Conservation (phyloP, 768 basidiomycete genomes). For the Mycena kentingensis region DNA sequence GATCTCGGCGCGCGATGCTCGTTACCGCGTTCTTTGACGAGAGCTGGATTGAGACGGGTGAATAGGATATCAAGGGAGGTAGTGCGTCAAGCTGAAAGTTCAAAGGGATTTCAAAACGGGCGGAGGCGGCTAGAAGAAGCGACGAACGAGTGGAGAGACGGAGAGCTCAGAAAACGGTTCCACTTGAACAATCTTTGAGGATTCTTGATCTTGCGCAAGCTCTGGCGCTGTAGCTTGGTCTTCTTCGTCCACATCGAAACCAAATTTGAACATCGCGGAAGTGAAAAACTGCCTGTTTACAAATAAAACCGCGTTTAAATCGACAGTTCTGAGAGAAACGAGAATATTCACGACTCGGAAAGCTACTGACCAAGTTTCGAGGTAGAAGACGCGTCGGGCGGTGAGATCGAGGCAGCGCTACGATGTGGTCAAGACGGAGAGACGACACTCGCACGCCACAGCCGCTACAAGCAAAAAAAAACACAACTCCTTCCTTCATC, state of each 20-base stretch:
- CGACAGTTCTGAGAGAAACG: too few species aligned
- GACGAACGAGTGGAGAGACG: conserved; percentile 35
- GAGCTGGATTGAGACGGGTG: conserved; percentile 61
- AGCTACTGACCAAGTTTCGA: too few species aligned
- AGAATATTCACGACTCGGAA: too few species aligned
- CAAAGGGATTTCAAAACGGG: conserved; percentile 13
- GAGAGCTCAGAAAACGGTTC: conserved; percentile 16
- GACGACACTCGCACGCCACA: too few species aligned
- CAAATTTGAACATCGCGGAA: conserved; percentile 23
- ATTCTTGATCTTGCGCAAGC: not conserved
- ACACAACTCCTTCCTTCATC: too few species aligned
- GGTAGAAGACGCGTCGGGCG: too few species aligned
- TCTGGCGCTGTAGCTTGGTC: not conserved
- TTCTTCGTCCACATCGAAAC: conserved; percentile 16
- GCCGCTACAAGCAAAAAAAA: too few species aligned
- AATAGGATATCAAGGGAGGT: conserved; percentile 78
- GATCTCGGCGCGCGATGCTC: conserved; percentile 73
- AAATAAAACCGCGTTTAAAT: too few species aligned
- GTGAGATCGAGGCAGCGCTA: too few species aligned
- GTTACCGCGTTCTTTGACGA: conserved; percentile 32
- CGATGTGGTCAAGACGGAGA: too few species aligned
- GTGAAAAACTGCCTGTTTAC: too few species aligned
- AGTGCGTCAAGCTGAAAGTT: conserved; percentile 62
- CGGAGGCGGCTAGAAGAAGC: conserved; percentile 15
- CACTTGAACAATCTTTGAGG: not conserved